These are phyloP conservation scores for Pestalotiopsis sp. DNA, from an alignment of 2,329 filamentous ascomycete genomes.

Conservation along the genomic window DNA sequence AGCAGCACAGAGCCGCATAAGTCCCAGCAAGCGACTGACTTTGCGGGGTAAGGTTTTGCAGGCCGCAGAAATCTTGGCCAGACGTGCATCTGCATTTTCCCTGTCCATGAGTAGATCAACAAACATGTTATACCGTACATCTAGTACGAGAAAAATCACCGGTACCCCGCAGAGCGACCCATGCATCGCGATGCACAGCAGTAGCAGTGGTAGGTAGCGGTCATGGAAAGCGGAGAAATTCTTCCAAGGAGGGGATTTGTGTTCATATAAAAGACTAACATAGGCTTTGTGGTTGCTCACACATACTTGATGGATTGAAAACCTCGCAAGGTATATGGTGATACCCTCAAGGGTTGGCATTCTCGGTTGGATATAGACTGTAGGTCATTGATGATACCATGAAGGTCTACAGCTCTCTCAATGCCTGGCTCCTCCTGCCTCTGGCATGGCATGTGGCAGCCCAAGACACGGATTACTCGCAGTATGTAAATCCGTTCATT, in stretches of 20 bases:
- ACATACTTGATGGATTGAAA: too few relatives aligned
- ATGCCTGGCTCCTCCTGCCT: not conserved
- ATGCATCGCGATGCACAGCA: not conserved
- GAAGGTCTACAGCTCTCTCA: not conserved
- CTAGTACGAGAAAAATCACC: too few relatives aligned
- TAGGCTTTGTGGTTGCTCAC: too few relatives aligned
- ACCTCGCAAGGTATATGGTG: not conserved
- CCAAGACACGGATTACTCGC: constrained; percentile 33
- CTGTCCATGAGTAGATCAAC: not conserved
- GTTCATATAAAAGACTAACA: not conserved
- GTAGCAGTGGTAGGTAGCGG: not conserved
- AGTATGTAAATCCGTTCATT: constrained; percentile 53
- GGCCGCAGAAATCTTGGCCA: not conserved
- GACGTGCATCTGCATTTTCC: not conserved
- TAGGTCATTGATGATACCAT: not conserved
- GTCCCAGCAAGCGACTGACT: not conserved
- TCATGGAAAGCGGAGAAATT: not conserved
- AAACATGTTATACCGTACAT: too few relatives aligned
- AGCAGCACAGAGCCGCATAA: not conserved
- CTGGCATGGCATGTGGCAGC: not conserved
- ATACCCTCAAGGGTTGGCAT: not conserved
- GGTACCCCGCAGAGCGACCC: not conserved
- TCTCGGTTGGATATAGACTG: not conserved
- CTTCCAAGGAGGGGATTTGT: not conserved
- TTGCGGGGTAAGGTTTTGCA: not conserved